Base-by-base conservation (phyloP, 1,284 basidiomycete species). In the Fomitopsis palustris region DNA sequence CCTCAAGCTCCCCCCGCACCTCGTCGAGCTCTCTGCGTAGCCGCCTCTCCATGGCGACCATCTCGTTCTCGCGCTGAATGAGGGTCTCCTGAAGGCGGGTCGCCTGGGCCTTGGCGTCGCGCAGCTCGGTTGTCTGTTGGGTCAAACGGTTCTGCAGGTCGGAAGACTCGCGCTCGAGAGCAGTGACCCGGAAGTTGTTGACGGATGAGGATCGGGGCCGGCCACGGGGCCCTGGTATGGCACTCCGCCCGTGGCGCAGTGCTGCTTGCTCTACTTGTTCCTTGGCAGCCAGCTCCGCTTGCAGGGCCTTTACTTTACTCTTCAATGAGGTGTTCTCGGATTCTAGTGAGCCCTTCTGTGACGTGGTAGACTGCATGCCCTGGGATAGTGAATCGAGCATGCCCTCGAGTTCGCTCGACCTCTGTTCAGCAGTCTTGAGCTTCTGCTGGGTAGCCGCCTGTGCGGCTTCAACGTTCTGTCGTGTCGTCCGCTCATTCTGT, bases 21-120 rank as follows among this genome's bases (percentile, higher is more conserved):
- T 80, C 77, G 16, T 72, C 69, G 1, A 87, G 69, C 61, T 79
- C 74, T 21, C 69, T 69, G 45, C 74, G 73, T 42, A 77, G 64
- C 43, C 71, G 74, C 68, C 74, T 81, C 64, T 87, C 85, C 23
- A 77, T 57, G 1, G 83, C 84, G 2, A 79, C 74, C 61, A 79
- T 81, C 69, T 85, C 85, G 60, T 91, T 91, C 64, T 85, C 81
- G 10, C 76, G 69, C 55, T 77, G 78, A 23, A 84, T 71, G 12
- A 84, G 67, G 39, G 83, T 77, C 9, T 73, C 70, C 56, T 86
- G 83, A 3, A 75, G 72, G 21, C 75, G 77, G 4, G 77, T 68
- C 8, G 84, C 71, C 63, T 83, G 86, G 58, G 80, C 75, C 41
- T 75, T 77, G 5, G 77, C 65, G 16, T 64, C 63, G 12, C 70